Evolutionary conservation across 108 stramenopile genomes (phyloP), one percentile per base, ranked within the genome.

Genomic region (Fragilariopsis cylindrus): DNA sequence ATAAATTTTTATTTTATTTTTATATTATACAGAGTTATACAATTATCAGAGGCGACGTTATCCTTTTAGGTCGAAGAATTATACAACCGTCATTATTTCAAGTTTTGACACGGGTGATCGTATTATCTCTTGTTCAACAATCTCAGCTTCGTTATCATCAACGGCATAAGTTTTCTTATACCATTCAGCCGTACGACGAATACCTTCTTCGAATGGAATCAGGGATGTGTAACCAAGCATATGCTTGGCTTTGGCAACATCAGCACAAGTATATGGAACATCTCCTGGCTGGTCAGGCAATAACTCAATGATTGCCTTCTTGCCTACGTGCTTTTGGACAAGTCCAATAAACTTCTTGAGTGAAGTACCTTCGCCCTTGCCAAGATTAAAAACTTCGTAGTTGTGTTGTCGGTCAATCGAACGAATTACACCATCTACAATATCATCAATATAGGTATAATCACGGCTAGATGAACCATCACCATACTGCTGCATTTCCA

Each of bases 401-500:
- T 86, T 82, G 58, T 88, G 72, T 1, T 95, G 95, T 30, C 88
- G 74, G 77, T 97, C 98, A 7, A 98, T 82, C 7, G 96, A 80
- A 60, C 86, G 85, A 4, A 97, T 78, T 30, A 97, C 89, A 40
- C 98, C 97, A 57, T 92, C 86, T 21, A 95, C 96, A 73, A 98
- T 95, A 75, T 97, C 97, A 21, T 78, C 84, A 64, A 98, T 92
- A 79, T 97, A 97, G 3, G 96, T 97, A 79, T 96, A 98, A 70
- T 97, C 96, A 43, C 97, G 90, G 43, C 84, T 83, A 12, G 91
- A 82, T 7, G 86, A 83, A 19, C 97, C 98, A 73, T 97, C 96
- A 48, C 97, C 97, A 76, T 96, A 98, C 82, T 98, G 96, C 79
- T 98, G 93, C 54, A 99, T 91, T 74, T 96, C 90, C 60, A 88